Evolutionary conservation across 1,284 basidiomycete species (phyloP), one percentile per base, ranked within the genome.

Genomic region (Trichosporon sp.): DNA sequence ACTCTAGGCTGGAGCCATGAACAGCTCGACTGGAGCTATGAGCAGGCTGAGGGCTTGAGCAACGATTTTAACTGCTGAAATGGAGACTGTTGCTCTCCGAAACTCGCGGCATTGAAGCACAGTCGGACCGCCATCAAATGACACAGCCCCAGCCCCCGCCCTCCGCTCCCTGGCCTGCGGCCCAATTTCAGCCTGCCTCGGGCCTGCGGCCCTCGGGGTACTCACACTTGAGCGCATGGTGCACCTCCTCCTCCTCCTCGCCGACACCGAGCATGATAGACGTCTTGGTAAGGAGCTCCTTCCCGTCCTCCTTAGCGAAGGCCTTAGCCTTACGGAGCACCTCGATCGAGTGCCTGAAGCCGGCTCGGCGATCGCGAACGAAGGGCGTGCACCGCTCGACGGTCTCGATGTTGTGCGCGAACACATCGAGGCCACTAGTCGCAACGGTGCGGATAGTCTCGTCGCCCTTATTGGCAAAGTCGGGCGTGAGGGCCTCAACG

Each of bases 201-300:
- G n/a, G n/a, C n/a, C n/a, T n/a, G n/a, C n/a, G n/a, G n/a, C n/a
- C 46, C 61, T 49, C 40, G 2, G 37, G n/a, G 14, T 29, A 74
- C 84, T 71, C 66, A 92, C 94, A 90, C 83, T 86, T 85, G 5
- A 99, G 84, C 1, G 95, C 88, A 74, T 90, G 87, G 78, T 90
- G 81, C 3, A 99, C 76, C 78, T 99, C 92, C 6, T 89, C 88
- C 62, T 90, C 87, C 52, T 84, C 86, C 82, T 99, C 96, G 2
- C 96, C 96, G 3, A 99, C 89, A 62, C 96, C 96, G 49, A 99
- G 87, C 96, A 99, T 99, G 71, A 99, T 91, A 73, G 93, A 96
- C 4, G 94, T 98, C 84, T 99, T 99, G 21, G 96, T 99, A 65
- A 99, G 86, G 40, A 91, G 85, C 14, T 90, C 90, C 68, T 76